phyloP scores from a whole-genome alignment of 306 rosid species.

The Psophocarpus tetragonolobus region DNA sequence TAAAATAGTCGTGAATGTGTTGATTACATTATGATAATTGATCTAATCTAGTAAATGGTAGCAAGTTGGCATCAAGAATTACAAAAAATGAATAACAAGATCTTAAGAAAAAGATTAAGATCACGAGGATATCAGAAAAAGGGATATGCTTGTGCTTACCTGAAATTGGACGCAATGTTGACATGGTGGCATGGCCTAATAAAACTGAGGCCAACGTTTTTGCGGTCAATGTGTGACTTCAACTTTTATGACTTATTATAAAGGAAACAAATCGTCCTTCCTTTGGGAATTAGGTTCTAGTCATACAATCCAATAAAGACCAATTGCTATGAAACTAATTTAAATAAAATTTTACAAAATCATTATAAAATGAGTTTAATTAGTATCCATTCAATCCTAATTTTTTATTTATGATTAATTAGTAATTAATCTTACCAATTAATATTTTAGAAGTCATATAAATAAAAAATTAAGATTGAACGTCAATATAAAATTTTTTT shows the following conservation, averaged over 20 bases:
- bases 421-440: too few relatives aligned
- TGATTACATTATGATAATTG: not conserved
- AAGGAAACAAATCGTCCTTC: not conserved
- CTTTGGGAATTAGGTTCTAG: conserved; percentile 13
- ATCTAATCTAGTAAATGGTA: not conserved
- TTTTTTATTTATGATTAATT: too few relatives aligned
- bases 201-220: not conserved
- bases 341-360: too few relatives aligned
- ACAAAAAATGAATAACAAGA: not conserved
- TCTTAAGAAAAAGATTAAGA: not conserved
- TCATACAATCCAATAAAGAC: conserved; percentile 15
- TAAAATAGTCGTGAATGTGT: too few relatives aligned
- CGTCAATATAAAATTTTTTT: too few relatives aligned
- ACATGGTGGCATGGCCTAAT: not conserved
- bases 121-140: not conserved
- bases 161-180: conserved; percentile 34
- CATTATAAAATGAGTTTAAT: too few relatives aligned
- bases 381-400: too few relatives aligned
- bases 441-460: too few relatives aligned
- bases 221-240: not conserved
- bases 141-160: not conserved
- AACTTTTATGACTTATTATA: not conserved
- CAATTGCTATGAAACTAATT: not conserved
- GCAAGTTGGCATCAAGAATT: not conserved
- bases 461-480: too few relatives aligned